phyloP scores from a whole-genome alignment of 768 basidiomycete species.

The Termitomyces heimii region DNA sequence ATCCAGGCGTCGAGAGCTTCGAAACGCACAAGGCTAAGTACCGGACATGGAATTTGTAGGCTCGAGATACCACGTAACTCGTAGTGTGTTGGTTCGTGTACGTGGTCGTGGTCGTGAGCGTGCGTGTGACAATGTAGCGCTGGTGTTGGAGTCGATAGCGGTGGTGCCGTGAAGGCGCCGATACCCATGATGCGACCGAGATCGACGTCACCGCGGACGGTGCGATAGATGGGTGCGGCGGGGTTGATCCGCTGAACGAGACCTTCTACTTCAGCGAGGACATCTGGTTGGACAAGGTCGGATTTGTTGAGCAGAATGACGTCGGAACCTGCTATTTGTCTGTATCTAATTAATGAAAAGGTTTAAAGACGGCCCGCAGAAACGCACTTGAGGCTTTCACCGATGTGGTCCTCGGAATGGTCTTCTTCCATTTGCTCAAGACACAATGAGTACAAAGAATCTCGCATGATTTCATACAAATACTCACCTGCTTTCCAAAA shows the following conservation, averaged over 20 bases:
- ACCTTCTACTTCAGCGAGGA: conserved; percentile 44
- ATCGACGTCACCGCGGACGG: conserved; percentile 67
- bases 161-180: conserved; percentile 64
- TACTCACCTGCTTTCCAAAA: conserved; percentile 52
- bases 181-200: conserved; percentile 75
- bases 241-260: conserved; percentile 77
- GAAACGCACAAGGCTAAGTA: conserved; percentile 41
- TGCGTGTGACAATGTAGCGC: conserved; percentile 15
- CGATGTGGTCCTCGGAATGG: conserved; percentile 49
- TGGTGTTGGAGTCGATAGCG: conserved; percentile 14
- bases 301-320: conserved; percentile 90
- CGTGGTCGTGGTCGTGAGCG: conserved; percentile 18
- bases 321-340: conserved; percentile 92
- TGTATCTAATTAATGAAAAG: conserved; percentile 19
- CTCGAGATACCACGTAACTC: conserved; percentile 80
- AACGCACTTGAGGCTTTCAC: conserved; percentile 74
- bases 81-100: conserved; percentile 43
- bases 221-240: conserved; percentile 66
- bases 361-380: background rate
- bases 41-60: conserved; percentile 58
- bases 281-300: conserved; percentile 56
- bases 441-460: background rate
- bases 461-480: background rate
- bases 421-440: conserved; percentile 84
- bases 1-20: conserved; percentile 74